Evolutionary conservation across 129 eudicot genomes (phyloP).

Genomic region (Sambucus nigra): DNA sequence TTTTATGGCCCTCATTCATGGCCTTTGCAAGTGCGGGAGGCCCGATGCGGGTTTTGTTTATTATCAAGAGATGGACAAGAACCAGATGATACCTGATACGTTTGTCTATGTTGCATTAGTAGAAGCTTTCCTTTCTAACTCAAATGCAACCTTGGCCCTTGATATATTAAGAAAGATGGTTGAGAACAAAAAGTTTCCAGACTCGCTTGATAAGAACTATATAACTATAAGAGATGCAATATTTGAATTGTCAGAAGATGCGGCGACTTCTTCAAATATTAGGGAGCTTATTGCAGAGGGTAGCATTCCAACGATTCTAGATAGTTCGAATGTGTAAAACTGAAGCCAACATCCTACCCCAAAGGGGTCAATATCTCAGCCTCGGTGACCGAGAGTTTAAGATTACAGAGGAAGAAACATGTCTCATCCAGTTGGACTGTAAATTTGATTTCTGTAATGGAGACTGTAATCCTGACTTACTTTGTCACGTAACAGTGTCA

Average conservation of each 20-base stretch:
- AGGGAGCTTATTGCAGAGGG: slow-evolving; percentile 31
- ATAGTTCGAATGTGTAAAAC: slow-evolving; percentile 9
- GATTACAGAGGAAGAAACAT: slow-evolving; percentile 7
- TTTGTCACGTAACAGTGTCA: not conserved
- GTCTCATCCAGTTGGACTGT: slow-evolving; percentile 4
- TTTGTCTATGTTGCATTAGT: slow-evolving; percentile 46
- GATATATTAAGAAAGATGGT: slow-evolving; percentile 44
- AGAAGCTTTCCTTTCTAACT: slow-evolving; percentile 43
- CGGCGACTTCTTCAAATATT: slow-evolving; percentile 26
- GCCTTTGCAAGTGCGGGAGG: slow-evolving; percentile 68
- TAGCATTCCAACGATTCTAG: slow-evolving; percentile 23
- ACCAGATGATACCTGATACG: slow-evolving; percentile 48
- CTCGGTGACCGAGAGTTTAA: not conserved
- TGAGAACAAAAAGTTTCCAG: slow-evolving; percentile 24
- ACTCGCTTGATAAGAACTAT: slow-evolving; percentile 34
- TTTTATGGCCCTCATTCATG: slow-evolving; percentile 74
- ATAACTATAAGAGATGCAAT: slow-evolving; percentile 29
- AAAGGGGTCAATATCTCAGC: not conserved
- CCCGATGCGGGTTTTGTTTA: slow-evolving; percentile 41
- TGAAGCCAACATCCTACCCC: slow-evolving; percentile 2
- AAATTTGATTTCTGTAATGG: slow-evolving; percentile 9
- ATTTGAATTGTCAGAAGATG: slow-evolving; percentile 31
- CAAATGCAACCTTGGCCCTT: slow-evolving; percentile 42
- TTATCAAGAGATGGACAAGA: slow-evolving; percentile 58
- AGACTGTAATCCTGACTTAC: not conserved